Base-by-base conservation (phyloP, 768 basidiomycete genomes). In the Mycena rosella region DNA sequence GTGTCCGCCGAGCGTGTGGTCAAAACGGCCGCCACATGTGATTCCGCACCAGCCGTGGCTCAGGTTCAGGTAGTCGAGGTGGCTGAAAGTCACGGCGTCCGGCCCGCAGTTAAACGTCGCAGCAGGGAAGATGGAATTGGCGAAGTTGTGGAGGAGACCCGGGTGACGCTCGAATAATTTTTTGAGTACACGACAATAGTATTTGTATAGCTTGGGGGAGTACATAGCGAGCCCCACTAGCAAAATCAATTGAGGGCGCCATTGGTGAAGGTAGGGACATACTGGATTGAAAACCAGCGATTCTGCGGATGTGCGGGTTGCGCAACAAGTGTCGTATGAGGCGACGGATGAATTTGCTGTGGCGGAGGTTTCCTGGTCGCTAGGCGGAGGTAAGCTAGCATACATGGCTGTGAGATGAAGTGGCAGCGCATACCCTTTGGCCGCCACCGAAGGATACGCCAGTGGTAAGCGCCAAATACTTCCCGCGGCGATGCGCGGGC, bases 161-260 rank as follows among this genome's bases (percentile, higher is more conserved):
- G 59, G 67, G 24, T 72, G 47, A 17, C 26, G 59, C 1, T 30
- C 17, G 40, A 69, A 68, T 0, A 69, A 26, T 0, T 9, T 7
- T 1, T 36, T 26, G 6, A 66, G 48, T 10, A 14, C 51, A 17
- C 18, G 27, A 32, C 40, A 13, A 20, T 36, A 52, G 30, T 58
- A 65, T 5, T n/a, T 18, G 32, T 66, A 72, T 1, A 72, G 42
- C 18, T 65, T 69, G 5, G 67, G 71, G 1, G 63, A 45, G 18
- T 61, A 69, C 1, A 9, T 10, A 2, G 63, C 62, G 5, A 69
- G 32, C 5, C 53, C 67, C 34, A 29, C 70, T 71, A 18, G 14
- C 3, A 14, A 30, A 18, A 53, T 51, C 4, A 20, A 13, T 8
- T 18, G 14, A 14, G 20, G 6, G 5, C 29, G 32, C 59, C 1